Evolutionary conservation across 371 early-diverging fungal species (phyloP).

Genomic region (Saksenaea oblongispora): DNA sequence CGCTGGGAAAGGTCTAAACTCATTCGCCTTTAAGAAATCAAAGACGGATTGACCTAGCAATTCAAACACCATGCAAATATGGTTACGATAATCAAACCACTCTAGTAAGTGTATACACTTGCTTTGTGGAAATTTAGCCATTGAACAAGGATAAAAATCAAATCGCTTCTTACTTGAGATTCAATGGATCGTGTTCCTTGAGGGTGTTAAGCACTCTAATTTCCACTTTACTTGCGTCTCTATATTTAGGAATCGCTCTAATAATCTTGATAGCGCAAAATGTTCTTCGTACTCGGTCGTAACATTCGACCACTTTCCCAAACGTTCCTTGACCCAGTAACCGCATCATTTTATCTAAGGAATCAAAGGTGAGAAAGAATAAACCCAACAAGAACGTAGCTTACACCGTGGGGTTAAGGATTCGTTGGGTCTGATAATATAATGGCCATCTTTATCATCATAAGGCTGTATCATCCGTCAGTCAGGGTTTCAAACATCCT

Average conservation of each 20-base stretch:
- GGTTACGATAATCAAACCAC: constrained; percentile 86
- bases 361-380: neutral
- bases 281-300: constrained; percentile 64
- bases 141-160: neutral
- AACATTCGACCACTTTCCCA: constrained; percentile 94
- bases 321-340: constrained; percentile 96
- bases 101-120: constrained; percentile 79
- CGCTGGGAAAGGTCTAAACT: constrained; percentile 87
- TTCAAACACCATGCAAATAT: constrained; percentile 98
- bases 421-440: constrained; percentile 75
- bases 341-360: constrained; percentile 76
- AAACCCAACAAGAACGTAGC: neutral
- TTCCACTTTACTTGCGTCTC: constrained; percentile 83
- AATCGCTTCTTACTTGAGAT: constrained; percentile 52
- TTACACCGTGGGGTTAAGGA: constrained; percentile 55
- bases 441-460: constrained; percentile 95
- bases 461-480: constrained; percentile 33
- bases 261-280: constrained; percentile 82
- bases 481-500: neutral
- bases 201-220: constrained; percentile 76
- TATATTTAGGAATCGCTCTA: constrained; percentile 85
- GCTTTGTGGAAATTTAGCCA: constrained; percentile 22
- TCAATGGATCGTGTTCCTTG: constrained; percentile 68
- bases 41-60: constrained; percentile 86
- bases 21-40: constrained; percentile 92